Conservation (phyloP, 2,329 filamentous ascomycete species). For the Trichoderma endophyticum region DNA sequence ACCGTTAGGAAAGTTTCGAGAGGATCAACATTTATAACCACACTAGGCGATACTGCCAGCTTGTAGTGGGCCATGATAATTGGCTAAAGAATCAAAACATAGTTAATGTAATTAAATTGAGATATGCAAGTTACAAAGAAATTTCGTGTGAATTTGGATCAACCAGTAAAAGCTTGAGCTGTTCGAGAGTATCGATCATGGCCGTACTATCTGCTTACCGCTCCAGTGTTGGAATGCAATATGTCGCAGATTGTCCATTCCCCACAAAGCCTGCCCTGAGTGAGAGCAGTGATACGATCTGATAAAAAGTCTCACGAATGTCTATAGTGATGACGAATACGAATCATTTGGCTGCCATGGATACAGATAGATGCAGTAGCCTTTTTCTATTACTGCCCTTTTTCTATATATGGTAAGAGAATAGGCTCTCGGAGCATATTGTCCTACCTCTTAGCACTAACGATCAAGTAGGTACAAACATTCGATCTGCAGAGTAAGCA, state of each 20-base stretch:
- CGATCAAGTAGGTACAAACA: neutral
- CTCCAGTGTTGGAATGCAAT: neutral
- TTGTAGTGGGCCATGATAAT: neutral
- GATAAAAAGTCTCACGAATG: neutral
- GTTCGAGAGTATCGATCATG: neutral
- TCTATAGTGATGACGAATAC: neutral
- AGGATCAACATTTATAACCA: neutral
- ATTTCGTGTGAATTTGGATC: rapidly evolving
- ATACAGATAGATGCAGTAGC: neutral
- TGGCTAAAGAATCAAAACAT: neutral
- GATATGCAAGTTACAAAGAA: neutral
- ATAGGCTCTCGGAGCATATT: neutral
- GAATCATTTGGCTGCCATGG: neutral
- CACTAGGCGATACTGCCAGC: neutral
- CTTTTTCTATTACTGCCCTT: neutral
- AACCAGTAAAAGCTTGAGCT: neutral
- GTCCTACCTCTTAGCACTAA: neutral
- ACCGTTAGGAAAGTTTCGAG: neutral
- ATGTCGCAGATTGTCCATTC: neutral
- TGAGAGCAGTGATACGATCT: neutral
- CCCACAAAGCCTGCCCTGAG: neutral
- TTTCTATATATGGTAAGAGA: neutral
- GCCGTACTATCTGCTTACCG: neutral
- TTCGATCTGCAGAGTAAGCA: neutral
- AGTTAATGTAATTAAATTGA: neutral